Conservation (phyloP, 2,329 filamentous ascomycete species). For the Penicillium sp. region DNA sequence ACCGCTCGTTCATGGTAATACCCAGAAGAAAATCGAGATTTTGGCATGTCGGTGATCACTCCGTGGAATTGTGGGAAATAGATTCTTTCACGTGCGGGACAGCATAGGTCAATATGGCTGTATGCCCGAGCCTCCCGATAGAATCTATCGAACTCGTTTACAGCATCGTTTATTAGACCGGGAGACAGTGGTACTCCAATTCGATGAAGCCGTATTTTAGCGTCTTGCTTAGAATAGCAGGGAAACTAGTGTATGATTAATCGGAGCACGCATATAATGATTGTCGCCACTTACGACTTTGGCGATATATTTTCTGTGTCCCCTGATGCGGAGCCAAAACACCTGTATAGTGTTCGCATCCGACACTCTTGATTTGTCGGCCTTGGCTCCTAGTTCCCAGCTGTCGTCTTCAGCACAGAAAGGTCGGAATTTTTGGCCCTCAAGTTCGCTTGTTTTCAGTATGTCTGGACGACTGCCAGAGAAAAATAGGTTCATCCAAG, state of each 20-base stretch:
- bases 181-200: background rate
- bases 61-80: background rate
- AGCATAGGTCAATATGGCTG: background rate
- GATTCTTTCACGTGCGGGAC: background rate
- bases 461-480: background rate
- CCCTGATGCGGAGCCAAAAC: background rate
- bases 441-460: background rate
- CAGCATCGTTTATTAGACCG: background rate
- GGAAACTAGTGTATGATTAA: background rate
- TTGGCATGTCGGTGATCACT: background rate
- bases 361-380: too few relatives aligned
- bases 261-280: background rate
- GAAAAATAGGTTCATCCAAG: constrained; percentile 1
- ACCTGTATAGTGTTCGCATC: background rate
- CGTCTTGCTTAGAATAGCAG: background rate
- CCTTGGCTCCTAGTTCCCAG: too few relatives aligned
- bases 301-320: background rate
- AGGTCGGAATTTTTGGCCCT: background rate
- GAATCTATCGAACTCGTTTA: background rate
- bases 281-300: constrained; percentile 1
- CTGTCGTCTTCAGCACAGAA: too few relatives aligned
- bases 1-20: background rate
- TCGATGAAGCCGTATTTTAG: too few relatives aligned
- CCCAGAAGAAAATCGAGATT: background rate
- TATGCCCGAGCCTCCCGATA: background rate